phyloP scores from a whole-genome alignment of 495 filamentous ascomycete genomes.

The Cryomyces minteri region DNA sequence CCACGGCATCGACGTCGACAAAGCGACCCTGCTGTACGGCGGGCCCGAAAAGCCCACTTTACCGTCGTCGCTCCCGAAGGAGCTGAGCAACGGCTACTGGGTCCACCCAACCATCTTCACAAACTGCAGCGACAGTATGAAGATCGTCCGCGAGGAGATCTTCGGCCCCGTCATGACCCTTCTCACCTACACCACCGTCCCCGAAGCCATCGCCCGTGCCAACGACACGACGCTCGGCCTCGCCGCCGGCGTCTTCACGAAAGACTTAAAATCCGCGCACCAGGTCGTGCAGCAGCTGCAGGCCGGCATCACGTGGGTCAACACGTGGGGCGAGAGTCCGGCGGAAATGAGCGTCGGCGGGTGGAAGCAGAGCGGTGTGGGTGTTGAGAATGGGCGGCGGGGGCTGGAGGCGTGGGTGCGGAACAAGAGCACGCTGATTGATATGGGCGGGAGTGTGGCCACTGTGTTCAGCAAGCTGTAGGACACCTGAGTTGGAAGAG shows the following conservation, averaged over 20 bases:
- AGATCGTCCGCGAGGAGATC: conserved; percentile 58
- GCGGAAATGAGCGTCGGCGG: conserved; percentile 57
- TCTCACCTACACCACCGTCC: conserved; percentile 44
- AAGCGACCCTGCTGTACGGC: conserved; percentile 52
- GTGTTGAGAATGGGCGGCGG: conserved; percentile 50
- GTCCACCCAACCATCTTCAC: conserved; percentile 57
- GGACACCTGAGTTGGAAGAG: not conserved
- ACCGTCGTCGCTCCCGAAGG: conserved; percentile 20
- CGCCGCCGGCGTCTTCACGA: conserved; percentile 72
- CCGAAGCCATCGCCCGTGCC: conserved; percentile 57
- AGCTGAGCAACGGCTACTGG: conserved; percentile 42
- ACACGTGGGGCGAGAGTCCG: conserved; percentile 48
- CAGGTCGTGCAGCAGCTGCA: conserved; percentile 57
- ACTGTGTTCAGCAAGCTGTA: conserved; percentile 48
- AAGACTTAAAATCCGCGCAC: conserved; percentile 55
- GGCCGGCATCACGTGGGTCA: conserved; percentile 61
- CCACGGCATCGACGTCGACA: conserved; percentile 49
- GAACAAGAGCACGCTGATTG: conserved; percentile 68
- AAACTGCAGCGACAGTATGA: conserved; percentile 50
- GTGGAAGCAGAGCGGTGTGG: conserved; percentile 55
- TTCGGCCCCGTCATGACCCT: conserved; percentile 70
- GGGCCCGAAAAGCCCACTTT: conserved; percentile 32
- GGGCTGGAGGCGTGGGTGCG: conserved; percentile 62
- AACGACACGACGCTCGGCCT: conserved; percentile 76
- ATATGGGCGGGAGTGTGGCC: conserved; percentile 48